Evolutionary conservation across 1,284 basidiomycete genomes (phyloP).

Genomic region (Ustilago tritici): DNA sequence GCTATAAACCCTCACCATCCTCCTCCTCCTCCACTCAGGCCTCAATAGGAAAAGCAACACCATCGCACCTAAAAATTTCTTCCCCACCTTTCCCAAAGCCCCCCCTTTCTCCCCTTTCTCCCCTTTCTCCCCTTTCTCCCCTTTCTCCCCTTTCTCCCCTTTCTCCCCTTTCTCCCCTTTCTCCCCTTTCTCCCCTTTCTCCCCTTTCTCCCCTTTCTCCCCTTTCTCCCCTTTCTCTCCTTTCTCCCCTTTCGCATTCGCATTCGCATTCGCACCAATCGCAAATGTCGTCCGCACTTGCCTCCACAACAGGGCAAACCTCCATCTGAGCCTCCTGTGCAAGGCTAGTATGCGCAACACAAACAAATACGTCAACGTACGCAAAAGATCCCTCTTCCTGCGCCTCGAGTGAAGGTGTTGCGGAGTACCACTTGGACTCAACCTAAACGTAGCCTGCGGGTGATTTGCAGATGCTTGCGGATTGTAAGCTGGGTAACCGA

Average conservation of each 20-base stretch:
- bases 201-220: neutral
- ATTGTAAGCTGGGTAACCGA: constrained; percentile 78
- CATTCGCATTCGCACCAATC: constrained; percentile 14
- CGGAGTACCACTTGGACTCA: constrained; percentile 16
- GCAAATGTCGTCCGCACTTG: constrained; percentile 21
- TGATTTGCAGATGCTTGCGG: neutral
- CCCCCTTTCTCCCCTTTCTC: neutral
- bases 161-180: neutral
- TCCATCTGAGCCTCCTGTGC: constrained; percentile 54
- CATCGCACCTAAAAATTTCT: constrained; percentile 19
- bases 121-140: neutral
- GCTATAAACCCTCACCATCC: constrained; percentile 18
- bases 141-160: neutral
- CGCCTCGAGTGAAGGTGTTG: constrained; percentile 55
- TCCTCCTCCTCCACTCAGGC: constrained; percentile 35
- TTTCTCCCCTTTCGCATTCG: neutral
- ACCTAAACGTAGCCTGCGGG: constrained; percentile 20
- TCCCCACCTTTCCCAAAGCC: constrained; percentile 2
- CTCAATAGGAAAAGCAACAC: constrained; percentile 30
- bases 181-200: neutral
- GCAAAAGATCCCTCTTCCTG: constrained; percentile 64
- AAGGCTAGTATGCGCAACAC: constrained; percentile 61
- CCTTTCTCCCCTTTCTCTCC: neutral
- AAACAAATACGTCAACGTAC: constrained; percentile 67
- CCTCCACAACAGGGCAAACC: constrained; percentile 24